Evolutionary conservation across 176 grass and related monocot genomes (phyloP).

Genomic region (Neostapfia colusana): DNA sequence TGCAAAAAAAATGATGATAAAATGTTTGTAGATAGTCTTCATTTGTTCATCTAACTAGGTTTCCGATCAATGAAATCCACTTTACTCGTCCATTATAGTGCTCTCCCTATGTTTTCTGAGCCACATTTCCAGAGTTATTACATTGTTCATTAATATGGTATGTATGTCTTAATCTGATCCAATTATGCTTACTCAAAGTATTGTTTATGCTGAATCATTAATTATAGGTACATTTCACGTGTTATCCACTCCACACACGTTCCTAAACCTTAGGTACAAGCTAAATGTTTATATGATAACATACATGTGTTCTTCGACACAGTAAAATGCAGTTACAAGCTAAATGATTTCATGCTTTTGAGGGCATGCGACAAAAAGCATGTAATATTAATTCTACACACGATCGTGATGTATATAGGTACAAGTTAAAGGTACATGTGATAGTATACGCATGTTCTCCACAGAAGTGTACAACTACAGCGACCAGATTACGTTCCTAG

Average conservation of each 20-base stretch:
- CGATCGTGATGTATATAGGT: too few species aligned
- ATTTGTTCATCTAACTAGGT: constrained; percentile 32
- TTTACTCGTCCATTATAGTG: neutral
- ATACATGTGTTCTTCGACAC: neutral
- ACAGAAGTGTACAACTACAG: too few species aligned
- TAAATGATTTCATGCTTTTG: too few species aligned
- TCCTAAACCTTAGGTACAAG: neutral
- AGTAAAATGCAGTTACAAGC: too few species aligned
- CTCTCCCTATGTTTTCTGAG: neutral
- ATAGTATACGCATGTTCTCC: too few species aligned
- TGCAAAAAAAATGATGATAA: constrained; percentile 38
- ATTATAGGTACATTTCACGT: neutral
- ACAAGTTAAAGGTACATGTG: too few species aligned
- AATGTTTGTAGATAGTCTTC: constrained; percentile 45
- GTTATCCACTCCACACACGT: neutral
- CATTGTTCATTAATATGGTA: neutral
- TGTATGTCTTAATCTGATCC: neutral
- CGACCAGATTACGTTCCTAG: too few species aligned
- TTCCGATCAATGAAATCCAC: constrained; percentile 26
- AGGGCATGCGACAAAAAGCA: too few species aligned
- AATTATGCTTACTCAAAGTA: neutral
- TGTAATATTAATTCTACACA: too few species aligned
- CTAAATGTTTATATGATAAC: too few species aligned
- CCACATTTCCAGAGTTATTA: neutral
- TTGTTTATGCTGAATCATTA: neutral